Conservation (phyloP, 2,329 filamentous ascomycete species). For the Neonectria sp. region DNA sequence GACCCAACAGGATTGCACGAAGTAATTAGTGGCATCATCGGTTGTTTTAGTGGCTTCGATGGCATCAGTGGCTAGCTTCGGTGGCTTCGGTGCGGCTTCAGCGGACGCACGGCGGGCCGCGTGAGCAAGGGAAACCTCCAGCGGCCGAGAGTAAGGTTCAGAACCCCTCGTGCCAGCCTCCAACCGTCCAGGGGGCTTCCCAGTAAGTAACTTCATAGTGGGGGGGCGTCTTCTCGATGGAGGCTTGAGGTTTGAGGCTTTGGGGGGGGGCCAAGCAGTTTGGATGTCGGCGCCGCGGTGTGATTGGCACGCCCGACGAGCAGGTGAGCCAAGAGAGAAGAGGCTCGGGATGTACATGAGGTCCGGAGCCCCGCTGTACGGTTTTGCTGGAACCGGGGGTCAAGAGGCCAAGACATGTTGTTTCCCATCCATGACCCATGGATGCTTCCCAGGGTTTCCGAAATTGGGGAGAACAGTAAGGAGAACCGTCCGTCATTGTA, state of each 20-base stretch:
- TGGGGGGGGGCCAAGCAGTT: background rate
- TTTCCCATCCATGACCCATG: background rate
- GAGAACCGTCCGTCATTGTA: conserved; percentile 41
- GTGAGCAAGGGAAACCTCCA: conserved; percentile 6
- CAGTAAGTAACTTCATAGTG: background rate
- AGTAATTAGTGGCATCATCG: background rate
- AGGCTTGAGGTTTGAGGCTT: too few species aligned
- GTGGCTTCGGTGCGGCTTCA: conserved; percentile 11
- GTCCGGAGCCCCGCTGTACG: conserved; percentile 16
- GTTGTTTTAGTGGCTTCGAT: conserved; percentile 1
- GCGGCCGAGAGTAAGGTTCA: too few species aligned
- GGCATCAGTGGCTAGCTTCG: conserved; percentile 12
- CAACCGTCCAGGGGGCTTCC: conserved; percentile 4
- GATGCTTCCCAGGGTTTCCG: conserved; percentile 18
- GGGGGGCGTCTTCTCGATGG: too few species aligned
- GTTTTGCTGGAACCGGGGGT: background rate
- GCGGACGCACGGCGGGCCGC: conserved; percentile 14
- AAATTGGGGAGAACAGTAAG: conserved; percentile 34
- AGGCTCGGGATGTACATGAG: conserved; percentile 19
- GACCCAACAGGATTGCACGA: background rate
- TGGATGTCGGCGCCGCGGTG: conserved; percentile 36
- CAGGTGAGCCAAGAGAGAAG: background rate
- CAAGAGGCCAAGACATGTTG: conserved; percentile 1
- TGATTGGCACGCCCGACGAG: conserved; percentile 32
- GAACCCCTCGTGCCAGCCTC: background rate